Conservation (phyloP, 169 alveolate genomes). For the Plasmodium blacklocki region DNA sequence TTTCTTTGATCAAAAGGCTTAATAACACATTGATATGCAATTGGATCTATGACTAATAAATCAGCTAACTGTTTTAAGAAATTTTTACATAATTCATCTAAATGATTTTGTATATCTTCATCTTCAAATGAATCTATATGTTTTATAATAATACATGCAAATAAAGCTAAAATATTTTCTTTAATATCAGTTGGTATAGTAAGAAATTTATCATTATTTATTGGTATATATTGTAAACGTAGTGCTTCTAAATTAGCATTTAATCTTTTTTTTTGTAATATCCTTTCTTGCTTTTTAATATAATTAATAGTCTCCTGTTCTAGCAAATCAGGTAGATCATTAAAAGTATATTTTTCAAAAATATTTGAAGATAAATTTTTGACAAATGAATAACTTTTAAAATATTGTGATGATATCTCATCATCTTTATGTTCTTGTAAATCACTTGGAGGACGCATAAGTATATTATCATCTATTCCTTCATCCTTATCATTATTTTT, state of each 20-base stretch:
- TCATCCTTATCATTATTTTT: not conserved
- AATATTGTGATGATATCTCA: not conserved
- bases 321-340: constrained; percentile 36
- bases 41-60: constrained; percentile 41
- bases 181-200: constrained; percentile 47
- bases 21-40: constrained; percentile 61
- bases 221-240: constrained; percentile 71
- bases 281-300: constrained; percentile 38
- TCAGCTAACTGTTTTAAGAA: constrained; percentile 55
- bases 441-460: not conserved
- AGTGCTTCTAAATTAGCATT: constrained; percentile 74
- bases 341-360: constrained; percentile 32
- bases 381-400: constrained; percentile 6
- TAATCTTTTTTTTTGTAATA: constrained; percentile 39
- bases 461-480: not conserved
- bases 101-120: constrained; percentile 48
- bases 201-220: constrained; percentile 58
- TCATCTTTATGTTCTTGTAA: not conserved
- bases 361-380: not conserved
- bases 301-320: constrained; percentile 59
- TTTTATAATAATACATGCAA: constrained; percentile 67
- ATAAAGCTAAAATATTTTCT: constrained; percentile 69
- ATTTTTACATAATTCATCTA: constrained; percentile 46
- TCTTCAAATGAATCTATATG: constrained; percentile 70
- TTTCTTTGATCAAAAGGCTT: constrained; percentile 61